These are phyloP conservation scores for Olyra latifolia DNA, from an alignment of 176 grass and related monocot genomes.

Conservation along the genomic window DNA sequence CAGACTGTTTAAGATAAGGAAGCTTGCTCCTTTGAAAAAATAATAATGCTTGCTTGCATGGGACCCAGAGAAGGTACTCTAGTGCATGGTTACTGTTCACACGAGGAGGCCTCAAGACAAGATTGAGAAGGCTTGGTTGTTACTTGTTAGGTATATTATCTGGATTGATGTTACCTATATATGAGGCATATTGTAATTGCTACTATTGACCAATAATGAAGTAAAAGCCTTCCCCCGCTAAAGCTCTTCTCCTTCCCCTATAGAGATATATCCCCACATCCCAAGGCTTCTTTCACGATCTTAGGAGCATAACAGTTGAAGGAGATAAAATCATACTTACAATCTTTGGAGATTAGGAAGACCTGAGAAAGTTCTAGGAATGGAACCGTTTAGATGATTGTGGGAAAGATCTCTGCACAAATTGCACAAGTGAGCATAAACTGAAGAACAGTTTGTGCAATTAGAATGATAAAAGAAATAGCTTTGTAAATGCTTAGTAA, in stretches of 20 bases:
- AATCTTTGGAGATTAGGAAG: slow-evolving; percentile 69
- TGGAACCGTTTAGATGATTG: slow-evolving; percentile 59
- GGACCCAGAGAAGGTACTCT: background rate
- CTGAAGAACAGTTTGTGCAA: background rate
- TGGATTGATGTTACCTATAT: background rate
- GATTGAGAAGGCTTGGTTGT: background rate
- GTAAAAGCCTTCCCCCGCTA: background rate
- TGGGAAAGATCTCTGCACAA: slow-evolving; percentile 74
- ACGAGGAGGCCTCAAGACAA: background rate
- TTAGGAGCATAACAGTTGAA: background rate
- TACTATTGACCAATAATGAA: background rate
- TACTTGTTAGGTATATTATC: background rate
- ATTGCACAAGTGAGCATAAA: slow-evolving; percentile 21
- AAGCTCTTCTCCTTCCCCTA: background rate
- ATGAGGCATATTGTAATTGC: background rate
- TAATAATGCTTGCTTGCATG: slow-evolving; percentile 3
- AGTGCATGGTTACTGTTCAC: background rate
- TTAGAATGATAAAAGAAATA: slow-evolving; percentile 16
- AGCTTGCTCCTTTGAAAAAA: slow-evolving; percentile 8
- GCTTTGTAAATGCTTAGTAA: slow-evolving; percentile 6
- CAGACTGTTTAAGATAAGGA: slow-evolving; percentile 15
- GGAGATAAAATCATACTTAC: slow-evolving; percentile 39
- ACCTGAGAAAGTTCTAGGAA: slow-evolving; percentile 56
- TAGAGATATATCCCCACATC: slow-evolving; percentile 13
- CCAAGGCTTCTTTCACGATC: background rate